These are phyloP conservation scores for Marasmius sp. DNA, from an alignment of 1,284 basidiomycete genomes.

Conservation along the genomic window DNA sequence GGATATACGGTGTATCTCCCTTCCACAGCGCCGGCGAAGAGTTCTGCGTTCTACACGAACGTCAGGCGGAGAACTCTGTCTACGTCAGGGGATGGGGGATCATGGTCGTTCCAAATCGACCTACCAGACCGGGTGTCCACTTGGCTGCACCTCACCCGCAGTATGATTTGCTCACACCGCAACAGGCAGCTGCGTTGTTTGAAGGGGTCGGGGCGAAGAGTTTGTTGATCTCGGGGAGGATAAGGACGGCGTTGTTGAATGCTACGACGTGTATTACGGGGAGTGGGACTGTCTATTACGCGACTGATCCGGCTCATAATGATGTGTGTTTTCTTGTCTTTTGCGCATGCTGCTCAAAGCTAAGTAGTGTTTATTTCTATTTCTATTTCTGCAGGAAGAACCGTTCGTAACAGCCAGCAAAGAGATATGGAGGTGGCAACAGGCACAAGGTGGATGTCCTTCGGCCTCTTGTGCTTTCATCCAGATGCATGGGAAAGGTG, in stretches of 20 bases:
- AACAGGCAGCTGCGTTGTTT: constrained; percentile 41
- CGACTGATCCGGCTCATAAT: constrained; percentile 45
- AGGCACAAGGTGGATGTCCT: constrained; percentile 33
- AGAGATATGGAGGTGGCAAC: constrained; percentile 39
- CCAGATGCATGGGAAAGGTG: constrained; percentile 44
- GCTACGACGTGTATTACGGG: constrained; percentile 25
- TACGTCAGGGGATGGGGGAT: constrained; percentile 44
- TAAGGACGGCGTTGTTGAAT: constrained; percentile 29
- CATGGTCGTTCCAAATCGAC: constrained; percentile 29
- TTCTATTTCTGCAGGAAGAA: constrained; percentile 24
- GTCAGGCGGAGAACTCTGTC: constrained; percentile 9
- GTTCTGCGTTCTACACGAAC: constrained; percentile 39
- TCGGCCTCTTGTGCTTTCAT: constrained; percentile 38
- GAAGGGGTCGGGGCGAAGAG: constrained; percentile 33
- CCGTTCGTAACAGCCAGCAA: constrained; percentile 37
- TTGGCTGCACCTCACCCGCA: constrained; percentile 42
- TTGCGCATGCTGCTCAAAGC: too few relatives aligned
- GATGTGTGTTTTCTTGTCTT: constrained; percentile 24
- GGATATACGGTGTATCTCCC: constrained; percentile 18
- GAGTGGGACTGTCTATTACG: constrained; percentile 28
- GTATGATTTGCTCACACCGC: constrained; percentile 34
- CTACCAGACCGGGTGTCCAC: constrained; percentile 21
- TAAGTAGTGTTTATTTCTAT: too few relatives aligned
- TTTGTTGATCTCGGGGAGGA: constrained; percentile 39
- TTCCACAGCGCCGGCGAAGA: constrained; percentile 29